Conservation (phyloP, 129 eudicot species). For the Artemisia annua region DNA sequence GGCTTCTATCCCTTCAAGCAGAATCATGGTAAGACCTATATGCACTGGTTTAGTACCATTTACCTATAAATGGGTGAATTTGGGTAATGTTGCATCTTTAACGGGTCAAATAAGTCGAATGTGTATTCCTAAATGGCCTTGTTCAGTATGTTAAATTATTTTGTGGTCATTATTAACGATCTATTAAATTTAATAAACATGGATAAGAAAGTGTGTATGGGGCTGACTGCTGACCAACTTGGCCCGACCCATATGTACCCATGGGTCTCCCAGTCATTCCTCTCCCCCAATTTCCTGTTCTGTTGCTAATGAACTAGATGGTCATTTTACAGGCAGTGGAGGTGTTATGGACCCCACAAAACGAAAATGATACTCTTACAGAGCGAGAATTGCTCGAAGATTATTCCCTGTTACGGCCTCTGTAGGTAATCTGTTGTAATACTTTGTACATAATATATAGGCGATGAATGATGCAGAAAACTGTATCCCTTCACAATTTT, state of each 20-base stretch:
- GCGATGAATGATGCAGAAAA: constrained; percentile 22
- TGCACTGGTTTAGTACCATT: background rate
- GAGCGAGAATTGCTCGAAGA: constrained; percentile 84
- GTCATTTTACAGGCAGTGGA: constrained; percentile 74
- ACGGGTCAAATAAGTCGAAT: too few species aligned
- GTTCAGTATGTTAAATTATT: too few species aligned
- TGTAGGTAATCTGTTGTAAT: constrained; percentile 36
- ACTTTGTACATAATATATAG: constrained; percentile 32
- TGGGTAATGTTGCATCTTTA: too few species aligned
- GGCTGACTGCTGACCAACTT: too few species aligned
- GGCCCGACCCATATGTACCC: too few species aligned
- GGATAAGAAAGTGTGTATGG: too few species aligned
- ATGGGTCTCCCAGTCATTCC: too few species aligned
- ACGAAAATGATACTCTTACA: constrained; percentile 71
- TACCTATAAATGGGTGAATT: too few species aligned
- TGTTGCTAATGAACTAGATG: constrained; percentile 19
- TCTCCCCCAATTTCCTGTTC: background rate
- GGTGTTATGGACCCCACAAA: constrained; percentile 95
- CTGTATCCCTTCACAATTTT: constrained; percentile 10
- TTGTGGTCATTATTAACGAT: too few species aligned
- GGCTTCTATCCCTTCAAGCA: constrained; percentile 76
- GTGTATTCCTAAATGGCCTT: too few species aligned
- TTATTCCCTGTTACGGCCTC: constrained; percentile 75
- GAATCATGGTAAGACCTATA: constrained; percentile 57
- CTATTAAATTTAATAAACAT: too few species aligned